These are phyloP conservation scores for Phlyctochytrium arcticum DNA, from an alignment of 192 early-diverging fungal genomes.

Conservation along the genomic window DNA sequence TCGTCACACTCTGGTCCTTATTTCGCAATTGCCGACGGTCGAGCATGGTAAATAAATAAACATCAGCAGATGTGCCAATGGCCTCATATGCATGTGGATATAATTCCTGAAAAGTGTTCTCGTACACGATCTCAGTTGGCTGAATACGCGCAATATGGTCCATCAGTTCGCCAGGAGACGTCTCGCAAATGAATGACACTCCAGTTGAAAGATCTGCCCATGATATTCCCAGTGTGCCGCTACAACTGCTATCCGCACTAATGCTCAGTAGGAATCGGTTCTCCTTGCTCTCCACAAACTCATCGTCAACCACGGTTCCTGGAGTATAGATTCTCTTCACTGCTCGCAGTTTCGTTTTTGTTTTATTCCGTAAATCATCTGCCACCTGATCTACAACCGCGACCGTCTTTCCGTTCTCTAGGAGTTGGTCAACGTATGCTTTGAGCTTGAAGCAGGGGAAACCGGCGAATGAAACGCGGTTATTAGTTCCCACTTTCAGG, in stretches of 20 bases:
- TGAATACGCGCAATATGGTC: conserved; percentile 77
- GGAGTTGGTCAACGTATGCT: conserved; percentile 28
- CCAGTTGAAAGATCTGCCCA: conserved; percentile 93
- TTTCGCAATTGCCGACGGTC: background rate
- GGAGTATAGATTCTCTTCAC: conserved; percentile 81
- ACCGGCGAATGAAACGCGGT: conserved; percentile 23
- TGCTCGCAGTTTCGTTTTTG: conserved; percentile 49
- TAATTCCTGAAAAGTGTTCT: conserved; percentile 3
- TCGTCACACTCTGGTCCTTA: background rate
- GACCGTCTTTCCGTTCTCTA: conserved; percentile 36
- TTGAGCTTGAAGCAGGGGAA: conserved; percentile 31
- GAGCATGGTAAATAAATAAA: conserved; percentile 1
- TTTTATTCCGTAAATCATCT: conserved; percentile 9
- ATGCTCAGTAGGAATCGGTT: conserved; percentile 78
- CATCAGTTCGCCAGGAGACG: conserved; percentile 41
- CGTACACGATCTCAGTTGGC: conserved; percentile 77
- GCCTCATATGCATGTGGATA: background rate
- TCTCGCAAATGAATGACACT: conserved; percentile 70
- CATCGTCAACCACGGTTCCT: conserved; percentile 68
- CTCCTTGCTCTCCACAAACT: conserved; percentile 25
- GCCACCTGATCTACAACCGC: conserved; percentile 41
- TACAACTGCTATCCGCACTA: conserved; percentile 23
- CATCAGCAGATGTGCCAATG: background rate
- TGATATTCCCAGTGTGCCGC: conserved; percentile 58
- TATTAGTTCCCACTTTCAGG: background rate